Evolutionary conservation across 1,284 basidiomycete genomes (phyloP).

Genomic region (Ganoderma leucocontextum): DNA sequence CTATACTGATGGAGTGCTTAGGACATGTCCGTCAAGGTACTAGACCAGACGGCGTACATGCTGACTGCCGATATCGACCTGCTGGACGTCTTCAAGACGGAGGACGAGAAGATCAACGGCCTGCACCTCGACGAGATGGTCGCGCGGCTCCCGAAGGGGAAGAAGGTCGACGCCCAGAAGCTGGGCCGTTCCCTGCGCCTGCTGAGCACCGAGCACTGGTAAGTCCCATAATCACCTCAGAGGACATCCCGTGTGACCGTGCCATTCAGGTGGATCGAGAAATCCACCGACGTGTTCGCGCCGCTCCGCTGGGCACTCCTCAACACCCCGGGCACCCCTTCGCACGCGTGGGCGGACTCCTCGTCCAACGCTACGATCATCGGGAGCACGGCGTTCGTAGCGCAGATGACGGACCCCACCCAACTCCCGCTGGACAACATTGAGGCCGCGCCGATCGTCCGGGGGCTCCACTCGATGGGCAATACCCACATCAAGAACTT

Average conservation of each 20-base stretch:
- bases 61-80: conserved; percentile 10
- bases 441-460: conserved; percentile 9
- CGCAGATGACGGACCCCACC: conserved; percentile 8
- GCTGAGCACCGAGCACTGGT: conserved; percentile 14
- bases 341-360: conserved; percentile 6
- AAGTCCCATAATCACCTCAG: background rate
- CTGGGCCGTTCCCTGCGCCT: conserved; percentile 11
- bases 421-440: background rate
- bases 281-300: conserved; percentile 4
- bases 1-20: background rate
- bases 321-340: conserved; percentile 2
- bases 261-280: conserved; percentile 1
- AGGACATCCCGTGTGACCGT: background rate
- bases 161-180: conserved; percentile 15
- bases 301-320: conserved; percentile 12
- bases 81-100: conserved; percentile 8
- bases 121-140: conserved; percentile 15
- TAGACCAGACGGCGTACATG: conserved; percentile 8
- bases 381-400: conserved; percentile 5
- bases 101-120: conserved; percentile 1
- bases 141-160: conserved; percentile 8
- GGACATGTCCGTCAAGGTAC: conserved; percentile 8
- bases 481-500: conserved; percentile 3
- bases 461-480: conserved; percentile 1
- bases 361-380: conserved; percentile 5